Percentiles rank a stretch among this genome's conserved stretches.
Conservation (phyloP, 768 basidiomycete genomes). For the Paxillus ammoniavirescens region DNA sequence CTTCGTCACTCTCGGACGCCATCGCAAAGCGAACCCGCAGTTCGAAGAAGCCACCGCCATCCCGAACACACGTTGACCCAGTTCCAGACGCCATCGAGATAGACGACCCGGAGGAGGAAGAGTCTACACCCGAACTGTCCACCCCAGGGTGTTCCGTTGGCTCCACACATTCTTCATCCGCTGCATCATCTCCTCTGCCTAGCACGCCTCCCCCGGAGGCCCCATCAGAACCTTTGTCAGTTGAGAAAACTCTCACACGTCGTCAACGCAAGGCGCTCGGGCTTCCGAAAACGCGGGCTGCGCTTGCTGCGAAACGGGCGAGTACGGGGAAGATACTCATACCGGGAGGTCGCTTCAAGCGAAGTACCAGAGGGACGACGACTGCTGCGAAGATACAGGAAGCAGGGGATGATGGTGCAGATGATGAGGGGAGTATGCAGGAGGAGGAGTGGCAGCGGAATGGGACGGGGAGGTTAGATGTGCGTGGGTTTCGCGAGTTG, state of each 20-base stretch:
- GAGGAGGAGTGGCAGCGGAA: slow-evolving; percentile 60
- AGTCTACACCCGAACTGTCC: slow-evolving; percentile 44
- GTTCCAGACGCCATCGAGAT: slow-evolving; percentile 21
- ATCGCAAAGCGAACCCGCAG: slow-evolving; percentile 36
- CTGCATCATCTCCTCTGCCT: slow-evolving; percentile 36
- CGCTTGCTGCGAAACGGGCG: slow-evolving; percentile 25
- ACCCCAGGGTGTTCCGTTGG: slow-evolving; percentile 30
- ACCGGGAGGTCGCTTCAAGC: slow-evolving; percentile 56
- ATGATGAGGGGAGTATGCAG: slow-evolving; percentile 32
- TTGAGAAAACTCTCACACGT: slow-evolving; percentile 51
- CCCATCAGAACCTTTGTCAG: slow-evolving; percentile 7
- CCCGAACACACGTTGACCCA: slow-evolving; percentile 11
- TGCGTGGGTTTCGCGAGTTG: slow-evolving; percentile 75
- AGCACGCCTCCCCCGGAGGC: slow-evolving; percentile 32
- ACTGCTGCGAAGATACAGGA: slow-evolving; percentile 18
- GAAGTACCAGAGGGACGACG: slow-evolving; percentile 20
- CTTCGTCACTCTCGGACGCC: slow-evolving; percentile 36
- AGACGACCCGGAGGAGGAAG: slow-evolving; percentile 30
- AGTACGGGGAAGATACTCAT: slow-evolving; percentile 59
- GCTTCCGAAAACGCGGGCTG: slow-evolving; percentile 53
- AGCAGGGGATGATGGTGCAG: slow-evolving; percentile 24
- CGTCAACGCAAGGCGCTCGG: slow-evolving; percentile 70
- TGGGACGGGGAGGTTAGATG: slow-evolving; percentile 71
- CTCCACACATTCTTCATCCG: slow-evolving; percentile 32
- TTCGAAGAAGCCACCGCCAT: slow-evolving; percentile 22